Conservation (phyloP, 2,329 filamentous ascomycete species). For the Alternaria triticimaculans region DNA sequence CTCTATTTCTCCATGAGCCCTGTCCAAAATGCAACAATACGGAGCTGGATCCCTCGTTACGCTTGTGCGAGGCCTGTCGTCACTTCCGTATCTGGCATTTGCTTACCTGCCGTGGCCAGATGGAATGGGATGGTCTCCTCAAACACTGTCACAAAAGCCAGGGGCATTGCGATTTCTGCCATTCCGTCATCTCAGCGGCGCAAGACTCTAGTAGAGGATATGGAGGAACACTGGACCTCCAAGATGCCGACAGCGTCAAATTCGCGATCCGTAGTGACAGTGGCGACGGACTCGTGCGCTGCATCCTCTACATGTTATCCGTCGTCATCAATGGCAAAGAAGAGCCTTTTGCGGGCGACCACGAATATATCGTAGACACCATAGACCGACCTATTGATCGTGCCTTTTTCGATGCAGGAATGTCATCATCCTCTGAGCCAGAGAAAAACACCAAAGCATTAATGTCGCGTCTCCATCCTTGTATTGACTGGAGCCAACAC, state of each 20-base stretch:
- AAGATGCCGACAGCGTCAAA: background rate
- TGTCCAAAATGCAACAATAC: background rate
- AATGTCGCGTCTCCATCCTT: background rate
- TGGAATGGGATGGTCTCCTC: background rate
- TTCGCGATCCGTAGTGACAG: background rate
- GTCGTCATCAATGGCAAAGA: background rate
- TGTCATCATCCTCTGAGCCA: background rate
- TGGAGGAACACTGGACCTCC: background rate
- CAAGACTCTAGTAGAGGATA: background rate
- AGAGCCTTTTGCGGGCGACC: background rate
- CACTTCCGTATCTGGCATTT: background rate
- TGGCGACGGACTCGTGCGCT: background rate
- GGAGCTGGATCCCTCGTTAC: background rate
- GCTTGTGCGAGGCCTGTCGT: background rate
- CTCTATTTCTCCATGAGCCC: background rate
- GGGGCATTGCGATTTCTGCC: background rate
- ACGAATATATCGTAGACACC: background rate
- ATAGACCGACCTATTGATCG: background rate
- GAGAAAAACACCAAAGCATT: background rate
- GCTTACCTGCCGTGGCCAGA: background rate
- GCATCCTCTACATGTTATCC: background rate
- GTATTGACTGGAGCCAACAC: background rate
- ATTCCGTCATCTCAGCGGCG: background rate
- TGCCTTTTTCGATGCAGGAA: background rate
- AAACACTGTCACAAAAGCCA: background rate